Conservation (phyloP, 75 land plant species). For the Pinus albicaulis region DNA sequence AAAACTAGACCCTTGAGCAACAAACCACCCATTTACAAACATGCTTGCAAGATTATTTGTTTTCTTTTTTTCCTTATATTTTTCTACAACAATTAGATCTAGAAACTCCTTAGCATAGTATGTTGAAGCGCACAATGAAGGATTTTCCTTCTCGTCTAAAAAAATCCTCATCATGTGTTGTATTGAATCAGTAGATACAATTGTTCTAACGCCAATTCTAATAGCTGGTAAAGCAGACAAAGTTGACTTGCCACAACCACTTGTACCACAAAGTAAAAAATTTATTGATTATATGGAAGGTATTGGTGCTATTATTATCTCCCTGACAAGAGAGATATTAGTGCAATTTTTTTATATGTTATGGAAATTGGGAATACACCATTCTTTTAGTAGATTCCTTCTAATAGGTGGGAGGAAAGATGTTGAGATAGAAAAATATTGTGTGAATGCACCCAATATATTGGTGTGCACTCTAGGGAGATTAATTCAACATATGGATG, state of each 20-base stretch:
- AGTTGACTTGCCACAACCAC: conserved; percentile 99
- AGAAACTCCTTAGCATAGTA: too few species aligned
- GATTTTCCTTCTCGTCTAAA: conserved; percentile 30
- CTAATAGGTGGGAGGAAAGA: conserved; percentile 90
- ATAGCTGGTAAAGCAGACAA: conserved; percentile 90
- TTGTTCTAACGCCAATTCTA: conserved; percentile 93
- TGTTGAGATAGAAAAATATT: conserved; percentile 74
- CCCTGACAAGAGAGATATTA: conserved; percentile 91
- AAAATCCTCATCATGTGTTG: conserved; percentile 98
- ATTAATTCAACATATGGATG: conserved; percentile 96
- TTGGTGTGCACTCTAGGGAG: conserved; percentile 93
- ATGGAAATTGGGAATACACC: conserved; percentile 74
- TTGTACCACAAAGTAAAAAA: conserved; percentile 86
- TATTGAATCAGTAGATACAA: conserved; percentile 92
- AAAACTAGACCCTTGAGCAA: conserved; percentile 5
- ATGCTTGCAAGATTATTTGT: too few species aligned
- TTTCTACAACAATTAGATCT: too few species aligned
- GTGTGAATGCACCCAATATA: conserved; percentile 66
- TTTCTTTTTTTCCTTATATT: too few species aligned
- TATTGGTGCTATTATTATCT: conserved; percentile 82
- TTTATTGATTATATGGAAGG: conserved; percentile 81
- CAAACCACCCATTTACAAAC: too few species aligned
- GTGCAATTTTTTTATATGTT: conserved; percentile 81
- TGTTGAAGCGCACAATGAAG: too few species aligned
- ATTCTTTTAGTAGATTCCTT: conserved; percentile 81